Base-by-base conservation (phyloP, 352 stramenopile species). In the Globisporangium okanoganense region DNA sequence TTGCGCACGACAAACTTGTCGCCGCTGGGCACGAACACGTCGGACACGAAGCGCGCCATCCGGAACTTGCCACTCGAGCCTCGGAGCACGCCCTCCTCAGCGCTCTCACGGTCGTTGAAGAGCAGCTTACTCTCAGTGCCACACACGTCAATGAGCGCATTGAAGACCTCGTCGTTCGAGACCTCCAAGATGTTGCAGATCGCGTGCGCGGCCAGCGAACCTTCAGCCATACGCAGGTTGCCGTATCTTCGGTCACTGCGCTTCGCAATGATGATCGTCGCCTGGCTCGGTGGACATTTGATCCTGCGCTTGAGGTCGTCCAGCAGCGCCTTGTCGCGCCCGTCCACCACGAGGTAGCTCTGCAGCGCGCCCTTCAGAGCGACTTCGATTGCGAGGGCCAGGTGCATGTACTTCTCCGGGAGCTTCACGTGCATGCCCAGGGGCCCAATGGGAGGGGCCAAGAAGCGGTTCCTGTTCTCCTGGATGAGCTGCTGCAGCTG, bases 181-280 rank as follows among this genome's bases (percentile, higher is more conserved):
- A 95, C 75, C 48, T 92, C 78, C 1, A 95, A 49, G 44, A 93
- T 76, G 53, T 89, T 92, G 62, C 76, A 88, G 56, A 95, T 88
- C 12, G 83, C 76, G 44, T 93, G 82, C n/a, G 56, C 47, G 0
- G 66, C 69, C 3, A 92, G 64, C 8, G 66, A 49, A 6, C 82
- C 82, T 31, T 86, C 75, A 5, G 83, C 72, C 0, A 92, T 22
- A 12, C 78, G 78, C 27, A 95, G 58, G 56, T 79, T 83, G 2
- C 55, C 56, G 35, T 94, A 91, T 10, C 80, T 68, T 9, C 70
- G 62, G n/a, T 71, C 69, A 35, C 55, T 75, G 4, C 85, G 77
- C 57, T 85, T 75, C 1, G 82, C 77, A 62, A 94, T 94, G 56
- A 94, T 85, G 33, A 92, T 93, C 24, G 78, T 79, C n/a, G 81